Base-by-base conservation (phyloP, 495 filamentous ascomycete species). In the Ascobolus immersus region DNA sequence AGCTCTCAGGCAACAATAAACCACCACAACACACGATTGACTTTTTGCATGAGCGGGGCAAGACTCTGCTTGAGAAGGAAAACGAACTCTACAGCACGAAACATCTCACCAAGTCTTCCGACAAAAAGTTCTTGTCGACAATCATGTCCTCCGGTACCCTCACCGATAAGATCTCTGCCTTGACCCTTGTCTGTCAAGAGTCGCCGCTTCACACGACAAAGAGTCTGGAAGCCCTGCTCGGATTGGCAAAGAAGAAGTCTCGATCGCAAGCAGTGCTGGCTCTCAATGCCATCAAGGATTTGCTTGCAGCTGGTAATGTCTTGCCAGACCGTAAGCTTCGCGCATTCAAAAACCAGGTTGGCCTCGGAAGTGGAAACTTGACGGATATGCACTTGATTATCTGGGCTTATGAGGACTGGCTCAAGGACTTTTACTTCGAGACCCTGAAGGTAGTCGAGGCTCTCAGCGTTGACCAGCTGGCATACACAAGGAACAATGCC, bases 121-220 rank as follows among this genome's bases (percentile, higher is more conserved):
- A 81, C 7, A 71, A 82, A 47, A 86, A 75, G 52, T 96, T 94
- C 59, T 69, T 93, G 57, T 75, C 77, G 2, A 89, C 80, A 4
- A 90, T 96, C 50, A 93, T 96, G 86, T 57, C 80, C 11, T 80
- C 81, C 1, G 86, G 86, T 56, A 96, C 89, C 5, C 62, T 92
- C 33, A 86, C 80, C 21, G 86, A 96, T 55, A 94, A 92, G 52
- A 77, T 93, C 19, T 93, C 89, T 2, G 86, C 86, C 4, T 55
- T 93, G 43, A 96, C 86, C 1, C 59, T 96, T 29, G 73, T 80
- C 17, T 72, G 91, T 10, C 86, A 96, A 55, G 86, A 94, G 48
- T 94, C 86, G 3, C 86, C 86, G 4, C 54, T 94, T 29, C 86
- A 96, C 45, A 92, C 78, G 31, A 72, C 65, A 33, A 89, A 84